Conservation (phyloP, 2,329 filamentous ascomycete species). For the Lizonia empirigonia region DNA sequence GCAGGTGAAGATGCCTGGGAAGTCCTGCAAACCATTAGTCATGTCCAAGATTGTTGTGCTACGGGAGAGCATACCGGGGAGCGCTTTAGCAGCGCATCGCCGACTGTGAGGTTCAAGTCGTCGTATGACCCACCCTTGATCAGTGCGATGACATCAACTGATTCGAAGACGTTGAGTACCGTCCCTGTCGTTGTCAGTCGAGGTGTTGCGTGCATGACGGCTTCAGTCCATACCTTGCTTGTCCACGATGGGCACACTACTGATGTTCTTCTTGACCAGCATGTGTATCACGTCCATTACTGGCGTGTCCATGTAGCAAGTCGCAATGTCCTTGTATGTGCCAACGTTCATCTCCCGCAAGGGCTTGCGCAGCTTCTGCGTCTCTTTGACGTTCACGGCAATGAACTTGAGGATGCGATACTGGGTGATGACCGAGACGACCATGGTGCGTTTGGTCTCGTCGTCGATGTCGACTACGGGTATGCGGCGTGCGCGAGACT, state of each 20-base stretch:
- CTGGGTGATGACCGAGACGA: conserved; percentile 96
- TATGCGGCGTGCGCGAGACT: conserved; percentile 89
- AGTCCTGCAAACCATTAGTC: conserved; percentile 65
- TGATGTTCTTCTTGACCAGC: conserved; percentile 92
- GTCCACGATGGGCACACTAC: conserved; percentile 91
- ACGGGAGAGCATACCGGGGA: conserved; percentile 64
- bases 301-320: conserved; percentile 83
- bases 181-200: conserved; percentile 53
- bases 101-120: conserved; percentile 82
- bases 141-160: conserved; percentile 93
- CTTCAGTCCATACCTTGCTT: conserved; percentile 63
- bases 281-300: conserved; percentile 94
- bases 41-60: not conserved
- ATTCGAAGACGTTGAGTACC: conserved; percentile 95
- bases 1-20: conserved; percentile 96
- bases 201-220: too few species aligned
- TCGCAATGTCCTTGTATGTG: conserved; percentile 80
- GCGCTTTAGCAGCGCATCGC: conserved; percentile 85
- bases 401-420: conserved; percentile 99
- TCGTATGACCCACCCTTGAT: conserved; percentile 95
- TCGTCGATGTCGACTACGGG: conserved; percentile 92
- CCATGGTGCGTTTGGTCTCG: conserved; percentile 88
- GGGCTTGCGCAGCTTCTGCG: conserved; percentile 84
- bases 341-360: conserved; percentile 83
- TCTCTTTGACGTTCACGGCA: conserved; percentile 90